phyloP scores from a whole-genome alignment of 2,329 filamentous ascomycete species.

The Ascomycota sp. region DNA sequence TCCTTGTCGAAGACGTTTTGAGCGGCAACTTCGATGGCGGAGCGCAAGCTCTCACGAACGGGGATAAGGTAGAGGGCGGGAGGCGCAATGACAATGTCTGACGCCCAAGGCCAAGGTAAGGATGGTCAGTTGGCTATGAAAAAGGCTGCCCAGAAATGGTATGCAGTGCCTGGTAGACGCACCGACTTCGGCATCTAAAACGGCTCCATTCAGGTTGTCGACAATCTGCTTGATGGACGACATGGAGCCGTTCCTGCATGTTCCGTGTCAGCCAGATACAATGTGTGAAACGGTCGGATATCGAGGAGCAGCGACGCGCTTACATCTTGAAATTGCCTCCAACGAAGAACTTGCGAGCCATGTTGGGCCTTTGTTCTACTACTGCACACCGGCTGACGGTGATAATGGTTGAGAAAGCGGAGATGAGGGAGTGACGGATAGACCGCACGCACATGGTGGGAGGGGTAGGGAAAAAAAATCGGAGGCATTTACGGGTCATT shows the following conservation, averaged over 20 bases:
- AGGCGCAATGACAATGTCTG: conserved; percentile 86
- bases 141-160: not conserved
- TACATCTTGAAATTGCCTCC: conserved; percentile 99
- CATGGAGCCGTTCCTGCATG: conserved; percentile 68
- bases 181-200: conserved; percentile 57
- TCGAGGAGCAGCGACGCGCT: conserved; percentile 16
- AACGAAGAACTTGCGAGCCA: conserved; percentile 92
- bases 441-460: no score
- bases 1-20: conserved; percentile 97
- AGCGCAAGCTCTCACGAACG: conserved; percentile 54
- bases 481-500: no score
- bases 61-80: conserved; percentile 77
- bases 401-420: no score
- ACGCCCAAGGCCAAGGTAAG: not conserved
- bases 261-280: not conserved
- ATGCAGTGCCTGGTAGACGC: conserved; percentile 12
- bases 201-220: conserved; percentile 65
- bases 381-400: no score
- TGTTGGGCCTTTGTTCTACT: conserved; percentile 25
- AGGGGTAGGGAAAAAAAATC: no score
- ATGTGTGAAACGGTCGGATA: not conserved
- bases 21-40: conserved; percentile 63
- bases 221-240: conserved; percentile 82
- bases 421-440: no score
- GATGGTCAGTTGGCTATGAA: not conserved